Evolutionary conservation across 768 basidiomycete genomes (phyloP), one percentile per base, ranked within the genome.

Genomic region (Sistotremastrum niveocremeum): DNA sequence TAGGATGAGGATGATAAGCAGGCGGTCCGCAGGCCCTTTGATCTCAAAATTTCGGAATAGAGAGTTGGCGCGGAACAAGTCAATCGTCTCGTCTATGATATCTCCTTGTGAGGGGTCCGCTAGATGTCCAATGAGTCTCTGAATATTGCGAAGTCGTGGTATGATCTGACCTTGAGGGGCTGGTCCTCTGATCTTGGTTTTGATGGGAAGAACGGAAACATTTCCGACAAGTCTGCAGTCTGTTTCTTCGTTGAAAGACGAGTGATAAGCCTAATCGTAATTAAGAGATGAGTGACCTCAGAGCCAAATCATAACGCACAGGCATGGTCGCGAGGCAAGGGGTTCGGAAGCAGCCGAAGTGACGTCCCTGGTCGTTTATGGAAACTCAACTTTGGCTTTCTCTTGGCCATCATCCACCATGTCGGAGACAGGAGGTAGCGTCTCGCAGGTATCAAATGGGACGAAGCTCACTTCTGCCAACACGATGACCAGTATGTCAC

Each of bases 11-110:
- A 98, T 78, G 70, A 99, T 98, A 58, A 99, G 75, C 37, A 89
- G 80, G 48, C 93, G 81, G 71, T 95, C 93, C 44, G 91, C 90
- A 46, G 89, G 87, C 11, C 91, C 93, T 62, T 97, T 94, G 76
- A 99, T 98, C 71, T 99, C 95, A 57, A 98, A 99, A 68, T 98
- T 98, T 58, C 95, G 84, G 68, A 99, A 99, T 50, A 99, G 82
- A 35, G 93, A 95, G 66, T 99, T 99, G 58, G 94, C 93, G 46
- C 95, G 85, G 68, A 99, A 99, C 49, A 98, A 79, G 66, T 94
- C 87, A 40, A 99, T 71, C 2, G 90, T 82, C 65, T 99, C 95
- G 65, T 97, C 93, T 53, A 98, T 75, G 55, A 98, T 90, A 63
- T 99, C 95, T 30, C 77, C 74, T 49, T 79, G 67, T 6, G 76